Conservation (phyloP, 2,329 filamentous ascomycete genomes). For the Teratosphaeria nubilosa region DNA sequence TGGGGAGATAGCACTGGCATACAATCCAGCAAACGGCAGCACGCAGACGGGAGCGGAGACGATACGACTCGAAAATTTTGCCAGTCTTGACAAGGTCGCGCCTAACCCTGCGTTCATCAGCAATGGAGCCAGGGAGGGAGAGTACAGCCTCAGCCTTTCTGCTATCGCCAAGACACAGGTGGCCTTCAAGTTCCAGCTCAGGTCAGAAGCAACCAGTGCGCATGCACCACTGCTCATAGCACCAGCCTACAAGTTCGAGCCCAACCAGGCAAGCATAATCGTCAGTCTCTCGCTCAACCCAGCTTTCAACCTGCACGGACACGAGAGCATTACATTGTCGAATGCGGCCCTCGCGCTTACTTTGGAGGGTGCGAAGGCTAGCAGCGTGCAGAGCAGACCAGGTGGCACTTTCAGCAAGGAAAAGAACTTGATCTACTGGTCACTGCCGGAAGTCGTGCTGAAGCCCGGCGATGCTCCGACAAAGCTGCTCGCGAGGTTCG, state of each 20-base stretch:
- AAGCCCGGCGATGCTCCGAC: conserved; percentile 48
- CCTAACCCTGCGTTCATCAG: conserved; percentile 87
- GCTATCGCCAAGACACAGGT: conserved; percentile 60
- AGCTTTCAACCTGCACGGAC: conserved; percentile 41
- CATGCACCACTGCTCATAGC: conserved; percentile 62
- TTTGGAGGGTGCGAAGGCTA: conserved; percentile 43
- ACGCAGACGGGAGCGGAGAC: conserved; percentile 42
- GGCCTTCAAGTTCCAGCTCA: conserved; percentile 87
- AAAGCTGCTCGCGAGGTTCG: conserved; percentile 75
- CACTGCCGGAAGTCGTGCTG: conserved; percentile 61
- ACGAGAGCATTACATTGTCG: conserved; percentile 47
- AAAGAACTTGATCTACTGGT: conserved; percentile 70
- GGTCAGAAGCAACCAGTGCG: conserved; percentile 51
- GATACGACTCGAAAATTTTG: conserved; percentile 80
- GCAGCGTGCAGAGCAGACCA: conserved; percentile 65
- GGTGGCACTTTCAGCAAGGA: conserved; percentile 70
- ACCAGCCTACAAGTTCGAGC: conserved; percentile 72
- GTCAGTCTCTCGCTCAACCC: conserved; percentile 80
- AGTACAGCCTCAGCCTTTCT: conserved; percentile 66
- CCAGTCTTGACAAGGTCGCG: conserved; percentile 79
- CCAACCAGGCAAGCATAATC: conserved; percentile 76
- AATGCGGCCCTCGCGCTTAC: conserved; percentile 70
- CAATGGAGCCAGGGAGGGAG: conserved; percentile 60
- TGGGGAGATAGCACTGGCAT: conserved; percentile 82
- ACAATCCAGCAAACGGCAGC: conserved; percentile 50